Evolutionary conservation across 2,329 filamentous ascomycete species (phyloP).

Genomic region (Boeremia exigua): DNA sequence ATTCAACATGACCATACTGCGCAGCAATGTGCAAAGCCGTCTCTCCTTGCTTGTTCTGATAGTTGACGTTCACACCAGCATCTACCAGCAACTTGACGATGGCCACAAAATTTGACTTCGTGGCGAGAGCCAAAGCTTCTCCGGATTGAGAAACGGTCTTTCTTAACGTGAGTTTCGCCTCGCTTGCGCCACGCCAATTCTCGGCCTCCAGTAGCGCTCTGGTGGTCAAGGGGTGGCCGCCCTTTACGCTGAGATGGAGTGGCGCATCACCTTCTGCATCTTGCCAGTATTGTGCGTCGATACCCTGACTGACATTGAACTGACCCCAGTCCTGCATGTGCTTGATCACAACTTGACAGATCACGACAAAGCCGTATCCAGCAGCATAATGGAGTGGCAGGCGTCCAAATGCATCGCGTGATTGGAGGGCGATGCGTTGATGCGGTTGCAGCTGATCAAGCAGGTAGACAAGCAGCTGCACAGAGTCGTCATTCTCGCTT

Average conservation of each 20-base stretch:
- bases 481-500: slow-evolving; percentile 74
- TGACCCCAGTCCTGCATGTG: slow-evolving; percentile 89
- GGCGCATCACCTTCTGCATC: slow-evolving; percentile 91
- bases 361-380: slow-evolving; percentile 91
- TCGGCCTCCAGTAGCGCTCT: slow-evolving; percentile 80
- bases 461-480: slow-evolving; percentile 68
- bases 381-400: slow-evolving; percentile 92
- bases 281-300: slow-evolving; percentile 88
- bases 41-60: slow-evolving; percentile 87
- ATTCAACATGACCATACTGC: slow-evolving; percentile 82
- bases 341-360: slow-evolving; percentile 85
- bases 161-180: slow-evolving; percentile 68
- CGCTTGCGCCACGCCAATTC: slow-evolving; percentile 71
- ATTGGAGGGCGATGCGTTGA: slow-evolving; percentile 72
- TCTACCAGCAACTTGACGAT: slow-evolving; percentile 90
- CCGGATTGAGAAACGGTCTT: slow-evolving; percentile 81
- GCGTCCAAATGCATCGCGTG: slow-evolving; percentile 79
- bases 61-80: slow-evolving; percentile 91
- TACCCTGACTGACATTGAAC: slow-evolving; percentile 82
- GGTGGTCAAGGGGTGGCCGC: slow-evolving; percentile 87
- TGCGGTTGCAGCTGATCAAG: slow-evolving; percentile 71
- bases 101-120: slow-evolving; percentile 81
- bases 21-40: slow-evolving; percentile 92
- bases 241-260: slow-evolving; percentile 88
- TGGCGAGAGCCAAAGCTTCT: slow-evolving; percentile 84